Base-by-base conservation (phyloP, 768 basidiomycete species). In the Agaricus blazei region DNA sequence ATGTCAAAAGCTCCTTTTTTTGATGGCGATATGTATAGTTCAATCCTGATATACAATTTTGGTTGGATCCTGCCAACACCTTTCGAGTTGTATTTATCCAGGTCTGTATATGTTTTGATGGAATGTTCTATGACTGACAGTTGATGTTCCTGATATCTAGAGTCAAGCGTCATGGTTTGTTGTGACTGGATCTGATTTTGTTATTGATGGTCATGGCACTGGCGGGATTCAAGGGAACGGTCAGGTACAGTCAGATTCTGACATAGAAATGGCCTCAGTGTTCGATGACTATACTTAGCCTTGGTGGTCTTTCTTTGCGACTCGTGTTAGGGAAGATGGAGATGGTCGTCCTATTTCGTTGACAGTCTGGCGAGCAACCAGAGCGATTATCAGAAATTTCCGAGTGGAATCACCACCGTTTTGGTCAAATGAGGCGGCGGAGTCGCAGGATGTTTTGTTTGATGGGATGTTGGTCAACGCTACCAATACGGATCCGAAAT, bases 111-210 rank as follows among this genome's bases (percentile, higher is more conserved):
- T 24, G 24, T 11, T 9, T 1, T 38, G 11, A 11, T 37, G 19
- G 14, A 15, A 14, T 37, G 9, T 19, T 36, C 34, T 19, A 9
- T 9, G 14, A 28, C 15, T 19, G 19, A 19, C 19, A 19, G 15
- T 45, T 46, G 1, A 52, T 27, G 14, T 1, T 4, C 15, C 28
- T n/a, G 12, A 8, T 43, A 9, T 34, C 7, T 52, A 83, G 79
- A 76, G 68, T 60, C 83, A 84, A 69, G 79, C 82, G 3, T 84
- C 83, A 4, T 84, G 82, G 80, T 84, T 84, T 59, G 78, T 84
- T 50, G 69, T 84, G 29, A 81, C 81, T 4, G 82, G 82, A 3
- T 67, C 67, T 23, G 75, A 83, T 67, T 84, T 84, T 55, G 69
- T 69, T 14, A 74, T 84, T 58, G 78, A 83, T 63, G 83, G 75